Evolutionary conservation across 129 eudicot species (phyloP).

Genomic region (Artemisia argyi): DNA sequence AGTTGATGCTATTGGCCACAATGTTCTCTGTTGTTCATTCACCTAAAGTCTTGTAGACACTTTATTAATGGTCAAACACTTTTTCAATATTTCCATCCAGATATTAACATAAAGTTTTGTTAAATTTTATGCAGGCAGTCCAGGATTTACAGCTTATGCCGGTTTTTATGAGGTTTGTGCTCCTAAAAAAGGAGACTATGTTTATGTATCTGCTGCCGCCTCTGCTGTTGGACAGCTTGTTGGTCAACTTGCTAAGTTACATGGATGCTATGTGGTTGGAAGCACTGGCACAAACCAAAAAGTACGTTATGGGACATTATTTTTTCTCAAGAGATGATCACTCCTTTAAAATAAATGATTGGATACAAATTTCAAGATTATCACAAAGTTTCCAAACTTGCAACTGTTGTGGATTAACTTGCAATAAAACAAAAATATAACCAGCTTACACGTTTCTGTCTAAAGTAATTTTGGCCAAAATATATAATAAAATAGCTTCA

Average conservation of each 20-base stretch:
- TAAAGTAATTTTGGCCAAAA: no score
- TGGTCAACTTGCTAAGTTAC: conserved; percentile 84
- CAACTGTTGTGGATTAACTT: no score
- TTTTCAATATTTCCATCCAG: not conserved
- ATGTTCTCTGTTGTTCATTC: no score
- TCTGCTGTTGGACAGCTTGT: conserved; percentile 95
- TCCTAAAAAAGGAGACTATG: conserved; percentile 67
- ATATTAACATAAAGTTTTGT: not conserved
- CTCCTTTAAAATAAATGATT: no score
- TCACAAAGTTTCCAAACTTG: no score
- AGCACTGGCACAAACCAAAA: conserved; percentile 76
- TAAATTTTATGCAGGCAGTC: conserved; percentile 66
- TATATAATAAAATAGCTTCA: no score
- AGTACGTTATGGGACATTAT: conserved; percentile 34
- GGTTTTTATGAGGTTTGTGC: conserved; percentile 86
- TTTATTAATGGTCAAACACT: not conserved
- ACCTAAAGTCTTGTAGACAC: no score
- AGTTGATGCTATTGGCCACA: no score
- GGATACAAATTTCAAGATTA: no score
- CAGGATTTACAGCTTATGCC: conserved; percentile 92
- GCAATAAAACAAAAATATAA: no score
- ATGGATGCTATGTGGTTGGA: conserved; percentile 93
- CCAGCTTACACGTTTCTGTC: no score
- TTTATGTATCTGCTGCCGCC: conserved; percentile 91
- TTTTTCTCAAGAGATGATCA: no score